A percentile compares a stretch with the other conserved stretches of the same genome.
phyloP scores from a whole-genome alignment of 2,329 filamentous ascomycete genomes.

The Trichoderma atrobrunneum region DNA sequence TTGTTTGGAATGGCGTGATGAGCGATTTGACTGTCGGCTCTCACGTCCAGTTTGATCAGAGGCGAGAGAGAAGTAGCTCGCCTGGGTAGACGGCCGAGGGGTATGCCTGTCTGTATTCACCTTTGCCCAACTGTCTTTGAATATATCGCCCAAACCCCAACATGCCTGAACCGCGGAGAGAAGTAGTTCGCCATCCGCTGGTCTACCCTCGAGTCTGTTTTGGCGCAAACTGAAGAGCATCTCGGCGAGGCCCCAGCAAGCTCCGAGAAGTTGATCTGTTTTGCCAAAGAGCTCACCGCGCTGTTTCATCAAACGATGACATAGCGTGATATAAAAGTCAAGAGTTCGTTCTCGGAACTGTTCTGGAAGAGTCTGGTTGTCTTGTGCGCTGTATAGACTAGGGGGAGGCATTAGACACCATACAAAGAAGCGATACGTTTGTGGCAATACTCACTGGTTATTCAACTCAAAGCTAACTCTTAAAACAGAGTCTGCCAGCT shows the following conservation, averaged over 20 bases:
- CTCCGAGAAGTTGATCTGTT: conserved; percentile 77
- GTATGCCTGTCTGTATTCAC: conserved; percentile 82
- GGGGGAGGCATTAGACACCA: conserved; percentile 26
- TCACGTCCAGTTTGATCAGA: conserved; percentile 49
- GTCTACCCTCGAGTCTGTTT: conserved; percentile 69
- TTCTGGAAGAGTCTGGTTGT: conserved; percentile 73
- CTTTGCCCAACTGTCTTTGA: conserved; percentile 88
- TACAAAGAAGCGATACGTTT: not conserved
- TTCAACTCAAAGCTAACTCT: conserved; percentile 93
- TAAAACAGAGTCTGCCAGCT: conserved; percentile 78
- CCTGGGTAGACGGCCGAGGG: conserved; percentile 70
- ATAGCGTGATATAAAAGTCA: conserved; percentile 92
- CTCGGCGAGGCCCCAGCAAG: conserved; percentile 87
- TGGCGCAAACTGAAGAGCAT: conserved; percentile 91
- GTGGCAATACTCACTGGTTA: conserved; percentile 63
- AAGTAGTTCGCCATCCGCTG: conserved; percentile 77
- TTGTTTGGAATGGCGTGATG: conserved; percentile 50
- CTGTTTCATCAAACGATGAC: conserved; percentile 95
- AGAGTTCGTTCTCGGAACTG: conserved; percentile 85
- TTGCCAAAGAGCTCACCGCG: conserved; percentile 74
- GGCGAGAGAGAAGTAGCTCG: conserved; percentile 61
- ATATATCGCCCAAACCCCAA: conserved; percentile 92
- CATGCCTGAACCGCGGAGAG: conserved; percentile 88
- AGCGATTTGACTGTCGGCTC: conserved; percentile 50
- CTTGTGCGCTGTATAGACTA: conserved; percentile 84